phyloP scores from a whole-genome alignment of 2,329 filamentous ascomycete species.

The Neonectria hederae region DNA sequence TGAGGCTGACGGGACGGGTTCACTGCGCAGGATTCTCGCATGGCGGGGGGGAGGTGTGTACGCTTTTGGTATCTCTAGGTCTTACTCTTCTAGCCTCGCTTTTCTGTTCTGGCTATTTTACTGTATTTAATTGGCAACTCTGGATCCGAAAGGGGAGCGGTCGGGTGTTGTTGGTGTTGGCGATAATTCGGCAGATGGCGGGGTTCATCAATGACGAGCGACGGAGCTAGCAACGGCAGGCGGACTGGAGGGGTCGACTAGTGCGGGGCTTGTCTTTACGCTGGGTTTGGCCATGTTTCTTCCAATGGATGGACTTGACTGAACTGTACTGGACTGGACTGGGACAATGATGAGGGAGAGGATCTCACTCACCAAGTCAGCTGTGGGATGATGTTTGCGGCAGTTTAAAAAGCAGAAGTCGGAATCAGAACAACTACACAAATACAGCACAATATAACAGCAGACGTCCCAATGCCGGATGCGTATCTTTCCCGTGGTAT shows the following conservation, averaged over 20 bases:
- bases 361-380: neutral
- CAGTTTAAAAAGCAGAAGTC: neutral
- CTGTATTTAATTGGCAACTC: neutral
- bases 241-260: constrained; percentile 16
- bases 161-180: neutral
- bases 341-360: neutral
- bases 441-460: too few relatives aligned
- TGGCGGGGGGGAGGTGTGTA: neutral
- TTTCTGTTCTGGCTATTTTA: neutral
- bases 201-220: constrained; percentile 1
- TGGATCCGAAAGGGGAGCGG: neutral
- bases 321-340: neutral
- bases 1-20: neutral
- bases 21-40: neutral
- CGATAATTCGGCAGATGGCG: neutral
- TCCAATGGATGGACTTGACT: too few relatives aligned
- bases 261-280: constrained; percentile 10
- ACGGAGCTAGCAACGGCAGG: constrained; percentile 10
- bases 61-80: neutral
- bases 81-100: neutral
- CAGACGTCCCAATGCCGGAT: neutral
- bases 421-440: neutral
- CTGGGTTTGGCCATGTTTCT: neutral
- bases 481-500: neutral
- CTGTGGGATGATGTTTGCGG: neutral